phyloP scores from a whole-genome alignment of 352 stramenopile species.

The Globisporangium canariense region DNA sequence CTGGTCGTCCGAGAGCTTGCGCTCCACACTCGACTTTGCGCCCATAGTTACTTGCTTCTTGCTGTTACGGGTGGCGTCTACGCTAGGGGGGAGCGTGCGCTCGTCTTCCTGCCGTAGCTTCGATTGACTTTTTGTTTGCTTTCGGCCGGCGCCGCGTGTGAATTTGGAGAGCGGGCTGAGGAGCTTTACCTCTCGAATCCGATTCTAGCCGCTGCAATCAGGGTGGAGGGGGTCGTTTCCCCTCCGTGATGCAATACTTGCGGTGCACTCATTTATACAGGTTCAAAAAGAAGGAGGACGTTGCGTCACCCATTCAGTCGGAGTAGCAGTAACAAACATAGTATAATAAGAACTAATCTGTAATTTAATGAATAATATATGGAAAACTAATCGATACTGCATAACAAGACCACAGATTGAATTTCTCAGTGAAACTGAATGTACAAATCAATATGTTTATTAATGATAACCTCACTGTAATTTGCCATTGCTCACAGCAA shows the following conservation, averaged over 20 bases:
- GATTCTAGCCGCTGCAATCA: background rate
- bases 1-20: constrained; percentile 53
- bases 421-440: no score
- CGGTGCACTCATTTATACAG: constrained; percentile 12
- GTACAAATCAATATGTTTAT: no score
- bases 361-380: no score
- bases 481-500: background rate
- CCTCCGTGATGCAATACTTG: constrained; percentile 12
- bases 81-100: background rate
- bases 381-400: no score
- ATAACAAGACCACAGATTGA: no score
- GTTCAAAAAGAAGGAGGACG: constrained; percentile 8
- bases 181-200: background rate
- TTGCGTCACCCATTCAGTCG: background rate
- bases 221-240: background rate
- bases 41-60: constrained; percentile 11
- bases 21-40: constrained; percentile 24
- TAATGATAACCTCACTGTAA: no score
- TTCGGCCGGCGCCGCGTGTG: constrained; percentile 11
- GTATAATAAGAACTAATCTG: no score
- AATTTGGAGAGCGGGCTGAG: background rate
- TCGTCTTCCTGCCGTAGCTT: constrained; percentile 1
- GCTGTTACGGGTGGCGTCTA: background rate
- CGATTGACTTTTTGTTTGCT: background rate
- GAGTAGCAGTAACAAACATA: background rate